phyloP scores from a whole-genome alignment of 73 alveolate genomes.

The Breviolum minutum region DNA sequence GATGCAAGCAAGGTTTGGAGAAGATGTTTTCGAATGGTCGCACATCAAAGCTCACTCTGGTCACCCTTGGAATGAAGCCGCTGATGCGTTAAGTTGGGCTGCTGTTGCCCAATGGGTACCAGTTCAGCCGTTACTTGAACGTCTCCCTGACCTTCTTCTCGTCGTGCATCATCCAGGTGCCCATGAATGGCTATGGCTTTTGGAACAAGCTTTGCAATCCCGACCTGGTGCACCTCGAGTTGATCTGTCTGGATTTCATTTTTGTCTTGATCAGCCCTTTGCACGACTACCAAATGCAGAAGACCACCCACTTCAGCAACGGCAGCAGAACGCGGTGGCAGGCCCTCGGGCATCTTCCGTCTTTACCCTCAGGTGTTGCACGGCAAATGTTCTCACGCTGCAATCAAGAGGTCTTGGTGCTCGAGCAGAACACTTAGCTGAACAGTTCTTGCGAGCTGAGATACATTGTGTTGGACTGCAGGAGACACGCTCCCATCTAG shows the following conservation, averaged over 20 bases:
- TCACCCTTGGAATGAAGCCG: not conserved
- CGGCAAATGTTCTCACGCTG: not conserved
- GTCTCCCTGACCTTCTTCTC: not conserved
- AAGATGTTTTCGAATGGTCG: too few species aligned
- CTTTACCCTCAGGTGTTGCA: not conserved
- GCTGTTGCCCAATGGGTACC: not conserved
- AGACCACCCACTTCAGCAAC: too few species aligned
- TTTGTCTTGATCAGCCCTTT: not conserved
- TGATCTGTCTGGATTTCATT: not conserved
- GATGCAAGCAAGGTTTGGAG: not conserved
- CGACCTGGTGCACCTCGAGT: not conserved
- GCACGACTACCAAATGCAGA: too few species aligned
- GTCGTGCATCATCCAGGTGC: not conserved
- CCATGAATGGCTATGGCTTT: not conserved
- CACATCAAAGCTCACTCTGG: not conserved
- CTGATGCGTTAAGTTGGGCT: too few species aligned
- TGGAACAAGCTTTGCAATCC: not conserved
- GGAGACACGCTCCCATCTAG: not conserved
- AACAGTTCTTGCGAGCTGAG: not conserved
- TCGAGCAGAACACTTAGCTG: not conserved
- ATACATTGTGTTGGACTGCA: not conserved
- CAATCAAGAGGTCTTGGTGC: too few species aligned
- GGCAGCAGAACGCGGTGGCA: too few species aligned
- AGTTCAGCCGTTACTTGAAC: not conserved
- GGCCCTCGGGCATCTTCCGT: not conserved